phyloP scores from a whole-genome alignment of 352 stramenopile species.

The Phytophthora hybrid region DNA sequence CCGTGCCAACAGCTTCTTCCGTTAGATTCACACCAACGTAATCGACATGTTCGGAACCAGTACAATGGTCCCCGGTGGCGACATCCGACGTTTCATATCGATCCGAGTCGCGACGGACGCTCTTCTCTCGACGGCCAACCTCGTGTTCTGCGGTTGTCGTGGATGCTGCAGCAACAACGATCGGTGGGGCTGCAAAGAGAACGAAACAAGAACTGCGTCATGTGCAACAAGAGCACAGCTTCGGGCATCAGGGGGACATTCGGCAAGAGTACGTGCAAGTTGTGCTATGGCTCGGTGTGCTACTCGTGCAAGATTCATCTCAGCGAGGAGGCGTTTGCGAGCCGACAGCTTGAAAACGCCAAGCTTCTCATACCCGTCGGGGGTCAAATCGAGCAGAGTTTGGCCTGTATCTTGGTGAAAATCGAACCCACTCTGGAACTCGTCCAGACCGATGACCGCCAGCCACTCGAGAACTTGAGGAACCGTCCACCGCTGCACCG shows the following conservation, averaged over 20 bases:
- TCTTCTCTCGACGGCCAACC: too few species aligned
- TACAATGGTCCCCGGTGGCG: slow-evolving; percentile 33
- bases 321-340: slow-evolving; percentile 63
- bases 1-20: slow-evolving; percentile 54
- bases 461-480: slow-evolving; percentile 77
- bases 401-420: slow-evolving; percentile 79
- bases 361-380: slow-evolving; percentile 58
- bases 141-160: too few species aligned
- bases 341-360: slow-evolving; percentile 63
- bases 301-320: slow-evolving; percentile 48
- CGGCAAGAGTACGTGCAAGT: slow-evolving; percentile 19
- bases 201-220: too few species aligned
- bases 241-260: slow-evolving; percentile 24
- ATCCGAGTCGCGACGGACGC: too few species aligned
- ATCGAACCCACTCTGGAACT: slow-evolving; percentile 77
- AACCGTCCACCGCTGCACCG: slow-evolving; percentile 60
- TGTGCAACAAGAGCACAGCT: slow-evolving; percentile 15
- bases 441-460: slow-evolving; percentile 57
- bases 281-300: slow-evolving; percentile 33
- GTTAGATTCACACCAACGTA: slow-evolving; percentile 46
- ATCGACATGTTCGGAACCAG: slow-evolving; percentile 53
- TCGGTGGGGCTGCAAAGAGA: too few species aligned
- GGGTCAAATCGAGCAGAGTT: slow-evolving; percentile 52
- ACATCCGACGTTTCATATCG: slow-evolving; percentile 1
- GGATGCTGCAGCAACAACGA: too few species aligned